Conservation (phyloP, 2,329 filamentous ascomycete species). For the Fusarium abutilonis region DNA sequence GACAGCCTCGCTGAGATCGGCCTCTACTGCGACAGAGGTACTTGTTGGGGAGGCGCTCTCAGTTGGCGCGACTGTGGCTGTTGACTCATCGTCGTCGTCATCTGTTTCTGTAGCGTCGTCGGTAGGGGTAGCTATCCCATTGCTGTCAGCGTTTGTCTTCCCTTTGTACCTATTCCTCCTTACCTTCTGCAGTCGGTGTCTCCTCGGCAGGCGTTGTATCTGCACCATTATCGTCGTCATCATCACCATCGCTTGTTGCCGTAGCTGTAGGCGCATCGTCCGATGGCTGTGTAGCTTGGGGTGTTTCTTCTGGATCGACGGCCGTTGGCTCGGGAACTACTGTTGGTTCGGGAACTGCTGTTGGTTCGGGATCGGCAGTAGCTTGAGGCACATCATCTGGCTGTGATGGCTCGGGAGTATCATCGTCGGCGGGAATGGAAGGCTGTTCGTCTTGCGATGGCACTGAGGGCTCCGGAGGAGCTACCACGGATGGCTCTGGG, state of each 20-base stretch:
- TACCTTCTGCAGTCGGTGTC: slow-evolving; percentile 27
- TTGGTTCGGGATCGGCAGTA: slow-evolving; percentile 10
- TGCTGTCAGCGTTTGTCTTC: not conserved
- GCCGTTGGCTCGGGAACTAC: slow-evolving; percentile 1
- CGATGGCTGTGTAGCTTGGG: slow-evolving; percentile 11
- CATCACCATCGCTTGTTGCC: not conserved
- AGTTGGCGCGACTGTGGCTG: slow-evolving; percentile 2
- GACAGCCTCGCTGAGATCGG: slow-evolving; percentile 27
- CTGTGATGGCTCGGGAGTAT: slow-evolving; percentile 5
- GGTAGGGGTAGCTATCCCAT: slow-evolving; percentile 19
- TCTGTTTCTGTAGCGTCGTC: slow-evolving; percentile 2
- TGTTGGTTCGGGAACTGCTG: slow-evolving; percentile 1
- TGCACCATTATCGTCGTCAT: not conserved
- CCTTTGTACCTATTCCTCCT: not conserved
- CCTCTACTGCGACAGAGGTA: slow-evolving; percentile 12
- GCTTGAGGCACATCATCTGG: slow-evolving; percentile 3
- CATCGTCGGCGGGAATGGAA: slow-evolving; percentile 11
- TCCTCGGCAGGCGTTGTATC: slow-evolving; percentile 15
- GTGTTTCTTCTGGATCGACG: slow-evolving; percentile 7
- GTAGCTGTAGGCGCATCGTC: slow-evolving; percentile 10
- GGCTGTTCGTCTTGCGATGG: slow-evolving; percentile 19
- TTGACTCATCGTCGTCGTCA: not conserved
- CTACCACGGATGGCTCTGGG: slow-evolving; percentile 12
- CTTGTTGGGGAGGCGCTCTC: slow-evolving; percentile 23
- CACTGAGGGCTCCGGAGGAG: slow-evolving; percentile 20